phyloP scores from a whole-genome alignment of 345 rosid genomes.

The Cochlearia excelsa region DNA sequence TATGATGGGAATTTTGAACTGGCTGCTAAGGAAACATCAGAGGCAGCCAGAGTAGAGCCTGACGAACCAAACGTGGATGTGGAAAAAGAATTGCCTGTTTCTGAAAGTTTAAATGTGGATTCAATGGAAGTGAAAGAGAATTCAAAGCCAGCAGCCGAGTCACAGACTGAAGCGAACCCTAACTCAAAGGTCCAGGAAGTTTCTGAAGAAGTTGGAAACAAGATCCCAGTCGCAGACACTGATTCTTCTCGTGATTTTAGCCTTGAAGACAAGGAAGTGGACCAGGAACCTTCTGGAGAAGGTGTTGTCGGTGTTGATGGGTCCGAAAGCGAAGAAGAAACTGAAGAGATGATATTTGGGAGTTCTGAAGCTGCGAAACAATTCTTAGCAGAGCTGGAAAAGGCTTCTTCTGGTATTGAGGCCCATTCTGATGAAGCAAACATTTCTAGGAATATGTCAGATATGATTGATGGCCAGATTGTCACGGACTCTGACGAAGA shows the following conservation, averaged over 20 bases:
- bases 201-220: conserved; percentile 33
- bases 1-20: conserved; percentile 31
- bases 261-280: conserved; percentile 44
- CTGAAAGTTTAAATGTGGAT: conserved; percentile 22
- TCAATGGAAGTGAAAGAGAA: conserved; percentile 25
- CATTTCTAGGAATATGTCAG: conserved; percentile 52
- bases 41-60: conserved; percentile 25
- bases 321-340: conserved; percentile 56
- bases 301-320: conserved; percentile 42
- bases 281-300: conserved; percentile 32
- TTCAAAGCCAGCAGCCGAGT: conserved; percentile 28
- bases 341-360: conserved; percentile 65
- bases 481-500: conserved; percentile 88
- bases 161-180: conserved; percentile 33
- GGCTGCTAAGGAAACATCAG: conserved; percentile 21
- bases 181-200: conserved; percentile 30
- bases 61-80: conserved; percentile 24
- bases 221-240: conserved; percentile 24
- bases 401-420: conserved; percentile 51
- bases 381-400: conserved; percentile 78
- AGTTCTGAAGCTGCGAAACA: conserved; percentile 77
- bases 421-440: conserved; percentile 54
- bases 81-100: conserved; percentile 22
- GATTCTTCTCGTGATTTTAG: conserved; percentile 31
- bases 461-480: conserved; percentile 73